Percentiles rank a stretch among this genome's conserved stretches.
phyloP scores from a whole-genome alignment of 2,329 filamentous ascomycete genomes.

The Neopestalotiopsis rosae region DNA sequence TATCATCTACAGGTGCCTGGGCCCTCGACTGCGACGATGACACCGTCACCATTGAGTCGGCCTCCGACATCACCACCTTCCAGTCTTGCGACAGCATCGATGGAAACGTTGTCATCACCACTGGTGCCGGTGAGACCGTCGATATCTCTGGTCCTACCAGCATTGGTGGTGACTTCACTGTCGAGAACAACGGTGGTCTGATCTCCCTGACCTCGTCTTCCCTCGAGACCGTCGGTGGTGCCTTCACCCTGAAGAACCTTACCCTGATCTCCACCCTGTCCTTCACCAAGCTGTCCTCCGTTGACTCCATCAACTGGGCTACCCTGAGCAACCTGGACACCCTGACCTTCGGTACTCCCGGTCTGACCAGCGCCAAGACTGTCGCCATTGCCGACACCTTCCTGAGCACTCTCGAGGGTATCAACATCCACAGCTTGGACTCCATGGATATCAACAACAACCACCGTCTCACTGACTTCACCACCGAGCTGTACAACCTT shows the following conservation, averaged over 20 bases:
- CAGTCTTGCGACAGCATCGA: slow-evolving; percentile 70
- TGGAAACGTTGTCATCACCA: slow-evolving; percentile 71
- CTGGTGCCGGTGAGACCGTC: slow-evolving; percentile 60
- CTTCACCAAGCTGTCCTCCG: slow-evolving; percentile 68
- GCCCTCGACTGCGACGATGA: slow-evolving; percentile 39
- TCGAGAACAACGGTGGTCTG: slow-evolving; percentile 65
- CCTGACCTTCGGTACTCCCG: slow-evolving; percentile 54
- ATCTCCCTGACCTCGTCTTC: slow-evolving; percentile 65
- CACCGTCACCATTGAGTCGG: slow-evolving; percentile 65
- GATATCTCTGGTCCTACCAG: slow-evolving; percentile 61
- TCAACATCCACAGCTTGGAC: slow-evolving; percentile 77
- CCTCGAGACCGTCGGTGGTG: slow-evolving; percentile 69
- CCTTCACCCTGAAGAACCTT: slow-evolving; percentile 72
- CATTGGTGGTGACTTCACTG: slow-evolving; percentile 62
- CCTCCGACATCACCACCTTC: slow-evolving; percentile 65
- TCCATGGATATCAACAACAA: slow-evolving; percentile 91
- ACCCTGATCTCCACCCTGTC: slow-evolving; percentile 71
- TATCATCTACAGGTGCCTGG: slow-evolving; percentile 29
- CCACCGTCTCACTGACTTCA: slow-evolving; percentile 75
- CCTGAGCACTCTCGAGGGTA: slow-evolving; percentile 77
- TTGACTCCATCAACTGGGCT: slow-evolving; percentile 72
- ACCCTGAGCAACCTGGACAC: slow-evolving; percentile 68
- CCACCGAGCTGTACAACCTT: slow-evolving; percentile 79
- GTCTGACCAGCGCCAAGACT: slow-evolving; percentile 69
- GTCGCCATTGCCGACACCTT: slow-evolving; percentile 87